Conservation (phyloP, 805 yeast genomes). For the Saturnispora dispora region DNA sequence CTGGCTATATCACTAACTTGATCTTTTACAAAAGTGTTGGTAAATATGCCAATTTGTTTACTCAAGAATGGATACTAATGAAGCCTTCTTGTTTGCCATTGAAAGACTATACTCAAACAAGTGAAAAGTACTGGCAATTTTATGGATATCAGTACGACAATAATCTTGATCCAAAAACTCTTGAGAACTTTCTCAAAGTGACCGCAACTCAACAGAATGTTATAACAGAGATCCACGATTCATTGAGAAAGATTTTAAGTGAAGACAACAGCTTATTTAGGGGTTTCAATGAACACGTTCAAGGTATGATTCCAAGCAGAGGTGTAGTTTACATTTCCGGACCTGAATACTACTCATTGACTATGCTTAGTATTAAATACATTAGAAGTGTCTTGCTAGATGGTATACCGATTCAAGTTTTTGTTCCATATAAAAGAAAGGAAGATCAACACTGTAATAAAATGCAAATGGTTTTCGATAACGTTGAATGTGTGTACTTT, state of each 20-base stretch:
- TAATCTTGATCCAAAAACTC: conserved; percentile 16
- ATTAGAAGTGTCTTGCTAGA: conserved; percentile 22
- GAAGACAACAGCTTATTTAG: conserved; percentile 12
- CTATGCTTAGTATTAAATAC: conserved; percentile 25
- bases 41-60: conserved; percentile 3
- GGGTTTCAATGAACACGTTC: conserved; percentile 7
- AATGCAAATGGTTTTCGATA: conserved; percentile 28
- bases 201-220: conserved; percentile 20
- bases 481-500: conserved; percentile 38
- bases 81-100: conserved; percentile 21
- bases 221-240: conserved; percentile 17
- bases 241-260: conserved; percentile 14
- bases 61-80: conserved; percentile 1
- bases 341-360: conserved; percentile 23
- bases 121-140: conserved; percentile 24
- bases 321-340: conserved; percentile 28
- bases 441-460: conserved; percentile 37
- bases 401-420: conserved; percentile 38
- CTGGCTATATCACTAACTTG: conserved; percentile 3
- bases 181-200: conserved; percentile 18
- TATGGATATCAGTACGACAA: conserved; percentile 23
- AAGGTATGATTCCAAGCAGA: conserved; percentile 11
- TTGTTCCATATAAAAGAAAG: conserved; percentile 36
- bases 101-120: conserved; percentile 16
- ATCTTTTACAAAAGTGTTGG: background rate